A percentile compares a stretch with the other conserved stretches of the same genome.
Conservation (phyloP, 305 asterid species). For the Coffea humblotiana region DNA sequence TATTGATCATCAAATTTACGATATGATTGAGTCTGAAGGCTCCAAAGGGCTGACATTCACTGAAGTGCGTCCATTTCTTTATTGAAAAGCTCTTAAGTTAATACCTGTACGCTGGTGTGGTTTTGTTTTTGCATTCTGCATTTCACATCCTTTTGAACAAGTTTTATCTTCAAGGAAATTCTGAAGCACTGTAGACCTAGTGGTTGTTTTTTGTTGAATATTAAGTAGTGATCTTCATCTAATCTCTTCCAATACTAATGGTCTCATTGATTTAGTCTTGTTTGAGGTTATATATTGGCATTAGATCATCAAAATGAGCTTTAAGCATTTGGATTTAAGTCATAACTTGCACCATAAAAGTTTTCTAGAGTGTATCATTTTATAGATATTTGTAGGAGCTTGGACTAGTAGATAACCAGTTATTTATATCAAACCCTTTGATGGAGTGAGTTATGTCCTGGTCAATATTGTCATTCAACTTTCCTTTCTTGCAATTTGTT, state of each 20-base stretch:
- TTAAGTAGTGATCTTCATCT: background rate
- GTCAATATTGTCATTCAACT: background rate
- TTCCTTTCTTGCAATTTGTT: conserved; percentile 7
- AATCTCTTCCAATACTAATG: background rate
- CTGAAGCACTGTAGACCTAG: background rate
- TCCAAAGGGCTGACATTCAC: conserved; percentile 68
- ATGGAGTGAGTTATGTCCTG: background rate
- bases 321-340: background rate
- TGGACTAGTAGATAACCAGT: background rate
- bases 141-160: background rate
- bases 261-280: background rate
- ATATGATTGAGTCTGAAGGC: conserved; percentile 86
- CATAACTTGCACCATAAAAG: background rate
- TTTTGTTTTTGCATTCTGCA: background rate
- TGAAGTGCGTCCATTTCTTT: conserved; percentile 52
- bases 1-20: conserved; percentile 79
- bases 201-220: background rate
- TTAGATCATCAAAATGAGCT: background rate
- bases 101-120: background rate
- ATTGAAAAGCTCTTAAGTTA: background rate
- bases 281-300: background rate
- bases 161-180: background rate
- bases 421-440: background rate
- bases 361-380: background rate
- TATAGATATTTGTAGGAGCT: background rate